Conservation (phyloP, 2,329 filamentous ascomycete species). For the Dactylellina leptospora region DNA sequence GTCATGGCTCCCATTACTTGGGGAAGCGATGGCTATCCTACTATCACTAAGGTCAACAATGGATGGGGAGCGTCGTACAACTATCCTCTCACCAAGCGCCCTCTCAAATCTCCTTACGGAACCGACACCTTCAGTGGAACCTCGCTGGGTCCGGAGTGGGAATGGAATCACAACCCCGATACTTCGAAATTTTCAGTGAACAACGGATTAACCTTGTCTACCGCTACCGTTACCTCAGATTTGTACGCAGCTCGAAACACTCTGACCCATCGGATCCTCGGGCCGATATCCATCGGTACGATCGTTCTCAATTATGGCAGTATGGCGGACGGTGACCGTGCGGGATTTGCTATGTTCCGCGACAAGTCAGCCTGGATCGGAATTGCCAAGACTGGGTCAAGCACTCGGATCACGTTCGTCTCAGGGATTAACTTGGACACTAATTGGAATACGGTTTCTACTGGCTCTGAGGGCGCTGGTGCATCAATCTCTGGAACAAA, state of each 20-base stretch:
- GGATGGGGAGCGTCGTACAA: conserved; percentile 65
- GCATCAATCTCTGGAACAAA: conserved; percentile 54
- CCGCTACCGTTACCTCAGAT: conserved; percentile 43
- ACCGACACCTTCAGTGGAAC: conserved; percentile 64
- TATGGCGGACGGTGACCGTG: conserved; percentile 66
- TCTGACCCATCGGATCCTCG: conserved; percentile 65
- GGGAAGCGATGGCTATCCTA: conserved; percentile 65
- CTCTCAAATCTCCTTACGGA: conserved; percentile 58
- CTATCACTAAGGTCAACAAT: conserved; percentile 61
- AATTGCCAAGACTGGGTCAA: conserved; percentile 61
- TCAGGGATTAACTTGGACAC: conserved; percentile 60
- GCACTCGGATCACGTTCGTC: conserved; percentile 57
- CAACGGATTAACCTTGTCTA: conserved; percentile 59
- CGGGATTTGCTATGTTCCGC: conserved; percentile 66
- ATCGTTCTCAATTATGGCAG: conserved; percentile 64
- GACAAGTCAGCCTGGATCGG: conserved; percentile 67
- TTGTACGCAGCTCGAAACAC: conserved; percentile 63
- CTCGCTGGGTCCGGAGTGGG: conserved; percentile 64
- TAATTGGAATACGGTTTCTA: conserved; percentile 59
- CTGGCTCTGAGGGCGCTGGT: conserved; percentile 56
- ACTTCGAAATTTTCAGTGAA: conserved; percentile 62
- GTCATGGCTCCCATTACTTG: conserved; percentile 68
- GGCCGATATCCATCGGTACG: conserved; percentile 65
- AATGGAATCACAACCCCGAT: conserved; percentile 72
- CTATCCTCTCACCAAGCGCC: conserved; percentile 58